Conservation (phyloP, 495 filamentous ascomycete genomes). For the Aspergillus incahuasiensis region DNA sequence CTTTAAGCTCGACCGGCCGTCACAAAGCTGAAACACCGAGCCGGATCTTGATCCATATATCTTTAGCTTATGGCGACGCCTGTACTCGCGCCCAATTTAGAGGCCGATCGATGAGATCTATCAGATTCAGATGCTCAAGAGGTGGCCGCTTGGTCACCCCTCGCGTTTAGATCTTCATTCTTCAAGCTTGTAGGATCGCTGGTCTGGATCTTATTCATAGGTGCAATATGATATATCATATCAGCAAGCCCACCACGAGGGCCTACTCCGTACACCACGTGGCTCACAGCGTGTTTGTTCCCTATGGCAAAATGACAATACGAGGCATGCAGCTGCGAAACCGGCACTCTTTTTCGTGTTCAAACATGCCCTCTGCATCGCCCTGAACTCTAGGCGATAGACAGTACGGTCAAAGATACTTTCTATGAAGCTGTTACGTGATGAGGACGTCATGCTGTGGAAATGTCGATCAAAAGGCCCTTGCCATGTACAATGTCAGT, state of each 20-base stretch:
- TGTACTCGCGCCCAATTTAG: not conserved
- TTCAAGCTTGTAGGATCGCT: not conserved
- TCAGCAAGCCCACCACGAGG: not conserved
- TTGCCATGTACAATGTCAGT: too few relatives aligned
- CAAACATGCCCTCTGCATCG: too few relatives aligned
- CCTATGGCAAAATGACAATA: not conserved
- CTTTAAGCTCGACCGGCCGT: slow-evolving; percentile 5
- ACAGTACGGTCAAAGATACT: too few relatives aligned
- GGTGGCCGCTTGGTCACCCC: not conserved
- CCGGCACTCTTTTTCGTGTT: too few relatives aligned
- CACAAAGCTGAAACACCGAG: slow-evolving; percentile 16
- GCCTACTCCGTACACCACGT: not conserved
- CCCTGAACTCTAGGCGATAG: too few relatives aligned
- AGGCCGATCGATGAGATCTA: not conserved
- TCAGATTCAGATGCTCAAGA: not conserved
- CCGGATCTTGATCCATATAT: slow-evolving; percentile 6
- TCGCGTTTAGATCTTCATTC: not conserved
- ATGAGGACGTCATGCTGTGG: not conserved
- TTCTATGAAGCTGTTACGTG: not conserved
- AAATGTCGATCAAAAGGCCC: not conserved
- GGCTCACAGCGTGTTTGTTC: not conserved
- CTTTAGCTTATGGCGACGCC: not conserved
- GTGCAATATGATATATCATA: not conserved
- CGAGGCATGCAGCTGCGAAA: not conserved
- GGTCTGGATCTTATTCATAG: too few relatives aligned